Percentiles rank a stretch among this genome's conserved stretches.
These are phyloP conservation scores for Malus sieversii DNA, from an alignment of 306 rosid species.

Conservation along the genomic window DNA sequence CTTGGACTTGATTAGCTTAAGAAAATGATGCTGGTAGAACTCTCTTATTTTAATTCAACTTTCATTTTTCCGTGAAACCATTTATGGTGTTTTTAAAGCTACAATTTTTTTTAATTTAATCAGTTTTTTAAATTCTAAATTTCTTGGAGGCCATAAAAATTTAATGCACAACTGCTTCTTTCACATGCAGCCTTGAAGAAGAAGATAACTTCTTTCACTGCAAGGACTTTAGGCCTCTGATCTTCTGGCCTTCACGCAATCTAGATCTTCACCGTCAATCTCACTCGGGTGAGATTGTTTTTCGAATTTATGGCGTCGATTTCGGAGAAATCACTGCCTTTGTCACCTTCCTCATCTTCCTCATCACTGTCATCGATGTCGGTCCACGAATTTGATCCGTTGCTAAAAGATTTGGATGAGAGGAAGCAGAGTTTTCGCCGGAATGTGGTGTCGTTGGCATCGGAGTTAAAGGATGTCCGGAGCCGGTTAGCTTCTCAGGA, in stretches of 20 bases:
- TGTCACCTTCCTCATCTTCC: slow-evolving; percentile 15
- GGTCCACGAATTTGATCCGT: slow-evolving; percentile 57
- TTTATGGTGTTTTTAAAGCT: slow-evolving; percentile 15
- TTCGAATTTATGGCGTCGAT: slow-evolving; percentile 43
- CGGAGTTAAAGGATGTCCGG: slow-evolving; percentile 82
- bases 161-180: slow-evolving; percentile 39
- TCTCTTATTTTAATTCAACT: not conserved
- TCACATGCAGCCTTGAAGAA: slow-evolving; percentile 37
- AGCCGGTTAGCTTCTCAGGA: slow-evolving; percentile 74
- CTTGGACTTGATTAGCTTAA: not conserved
- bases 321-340: slow-evolving; percentile 33
- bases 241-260: slow-evolving; percentile 1
- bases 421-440: slow-evolving; percentile 82
- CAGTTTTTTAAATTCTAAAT: not conserved
- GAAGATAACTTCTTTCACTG: slow-evolving; percentile 26
- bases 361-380: slow-evolving; percentile 14
- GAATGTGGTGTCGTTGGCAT: slow-evolving; percentile 81
- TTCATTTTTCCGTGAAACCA: not conserved
- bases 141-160: slow-evolving; percentile 21
- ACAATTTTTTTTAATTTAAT: not conserved
- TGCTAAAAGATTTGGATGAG: slow-evolving; percentile 77
- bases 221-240: slow-evolving; percentile 10
- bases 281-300: not conserved
- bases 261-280: slow-evolving; percentile 2
- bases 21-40: not conserved